A percentile compares a stretch with the other conserved stretches of the same genome.
These are phyloP conservation scores for Phalaenopsis equestris DNA, from an alignment of 106 monocot genomes.

Conservation along the genomic window DNA sequence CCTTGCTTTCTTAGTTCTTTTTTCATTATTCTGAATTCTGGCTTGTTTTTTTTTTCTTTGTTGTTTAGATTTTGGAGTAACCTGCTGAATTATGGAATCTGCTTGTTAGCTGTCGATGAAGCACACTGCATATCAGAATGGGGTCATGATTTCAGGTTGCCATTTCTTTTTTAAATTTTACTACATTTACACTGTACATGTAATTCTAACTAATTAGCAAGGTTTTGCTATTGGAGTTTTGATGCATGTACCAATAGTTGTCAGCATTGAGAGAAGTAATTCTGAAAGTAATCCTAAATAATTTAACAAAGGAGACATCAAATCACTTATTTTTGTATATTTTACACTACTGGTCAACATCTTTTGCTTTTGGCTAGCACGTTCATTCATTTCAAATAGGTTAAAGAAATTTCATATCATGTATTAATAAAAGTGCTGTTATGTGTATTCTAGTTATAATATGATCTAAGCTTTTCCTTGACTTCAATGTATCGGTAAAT, in stretches of 20 bases:
- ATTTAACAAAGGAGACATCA: not conserved
- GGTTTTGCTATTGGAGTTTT: not conserved
- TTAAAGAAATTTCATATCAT: not conserved
- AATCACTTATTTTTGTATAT: not conserved
- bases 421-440: not conserved
- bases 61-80: conserved; percentile 78
- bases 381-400: not conserved
- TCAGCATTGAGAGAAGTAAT: not conserved
- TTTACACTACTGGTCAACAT: not conserved
- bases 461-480: not conserved
- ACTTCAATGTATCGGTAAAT: not conserved
- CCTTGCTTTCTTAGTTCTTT: not conserved
- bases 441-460: not conserved
- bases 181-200: not conserved
- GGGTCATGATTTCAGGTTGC: conserved; percentile 99
- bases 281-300: not conserved
- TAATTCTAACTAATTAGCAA: not conserved
- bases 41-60: not conserved
- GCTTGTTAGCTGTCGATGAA: conserved; percentile 94
- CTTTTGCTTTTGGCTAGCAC: not conserved
- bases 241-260: not conserved
- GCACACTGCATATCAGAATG: conserved; percentile 99
- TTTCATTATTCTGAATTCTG: not conserved
- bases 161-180: not conserved
- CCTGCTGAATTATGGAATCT: conserved; percentile 61